These are phyloP conservation scores for Cladophialophora carrionii DNA, from an alignment of 2,329 filamentous ascomycete genomes.

Conservation along the genomic window DNA sequence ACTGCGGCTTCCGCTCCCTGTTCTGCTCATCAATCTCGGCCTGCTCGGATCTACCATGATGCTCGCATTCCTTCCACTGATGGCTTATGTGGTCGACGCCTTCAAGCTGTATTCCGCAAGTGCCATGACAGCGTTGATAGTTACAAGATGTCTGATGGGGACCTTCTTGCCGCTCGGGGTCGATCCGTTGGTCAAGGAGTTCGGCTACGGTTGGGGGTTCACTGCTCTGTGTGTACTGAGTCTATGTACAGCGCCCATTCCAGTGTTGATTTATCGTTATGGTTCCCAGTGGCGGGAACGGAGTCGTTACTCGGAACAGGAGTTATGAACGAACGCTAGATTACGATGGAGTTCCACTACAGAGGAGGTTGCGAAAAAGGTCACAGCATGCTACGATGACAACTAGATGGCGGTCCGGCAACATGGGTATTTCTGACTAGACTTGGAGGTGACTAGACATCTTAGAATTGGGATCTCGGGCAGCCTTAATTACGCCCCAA, in stretches of 20 bases:
- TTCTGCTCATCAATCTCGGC: constrained; percentile 27
- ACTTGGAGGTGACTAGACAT: neutral
- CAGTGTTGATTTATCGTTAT: constrained; percentile 32
- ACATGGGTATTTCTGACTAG: neutral
- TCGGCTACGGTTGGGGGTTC: constrained; percentile 39
- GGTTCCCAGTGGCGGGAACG: constrained; percentile 31
- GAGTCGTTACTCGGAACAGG: constrained; percentile 32
- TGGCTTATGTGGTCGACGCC: constrained; percentile 39
- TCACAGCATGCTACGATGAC: neutral
- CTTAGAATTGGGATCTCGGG: too few species aligned
- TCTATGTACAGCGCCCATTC: constrained; percentile 33
- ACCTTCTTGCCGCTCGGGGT: constrained; percentile 38
- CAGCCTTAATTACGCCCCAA: too few species aligned
- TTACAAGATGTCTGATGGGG: constrained; percentile 36
- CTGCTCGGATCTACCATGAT: constrained; percentile 32
- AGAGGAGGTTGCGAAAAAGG: neutral
- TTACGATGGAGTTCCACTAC: neutral
- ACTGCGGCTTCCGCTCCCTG: constrained; percentile 25
- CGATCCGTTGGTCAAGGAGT: constrained; percentile 30
- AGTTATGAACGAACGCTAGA: constrained; percentile 14
- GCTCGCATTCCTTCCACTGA: constrained; percentile 33
- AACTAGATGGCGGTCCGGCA: neutral
- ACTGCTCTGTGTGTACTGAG: constrained; percentile 33
- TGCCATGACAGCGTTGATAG: constrained; percentile 38
- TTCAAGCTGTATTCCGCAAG: constrained; percentile 49